phyloP scores from a whole-genome alignment of 2,329 filamentous ascomycete species.

The Penicillium occitanis region DNA sequence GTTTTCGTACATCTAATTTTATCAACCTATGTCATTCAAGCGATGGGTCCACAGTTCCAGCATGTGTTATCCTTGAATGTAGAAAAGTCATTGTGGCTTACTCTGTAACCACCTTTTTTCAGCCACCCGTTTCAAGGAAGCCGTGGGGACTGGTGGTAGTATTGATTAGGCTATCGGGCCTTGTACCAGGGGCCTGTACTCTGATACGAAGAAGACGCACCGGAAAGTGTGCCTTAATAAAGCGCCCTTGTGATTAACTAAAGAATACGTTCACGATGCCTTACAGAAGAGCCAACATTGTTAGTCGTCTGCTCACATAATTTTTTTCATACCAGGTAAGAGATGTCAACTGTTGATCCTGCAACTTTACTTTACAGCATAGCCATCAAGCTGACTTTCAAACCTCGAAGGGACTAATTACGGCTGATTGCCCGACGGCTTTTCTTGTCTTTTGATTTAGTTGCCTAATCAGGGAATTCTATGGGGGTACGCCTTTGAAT shows the following conservation, averaged over 20 bases:
- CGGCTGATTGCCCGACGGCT: neutral
- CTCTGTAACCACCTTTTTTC: neutral
- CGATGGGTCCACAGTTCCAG: neutral
- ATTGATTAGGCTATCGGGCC: neutral
- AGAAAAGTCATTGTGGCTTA: conserved; percentile 9
- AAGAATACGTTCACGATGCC: neutral
- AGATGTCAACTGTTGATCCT: neutral
- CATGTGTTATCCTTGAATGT: neutral
- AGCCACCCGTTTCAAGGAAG: conserved; percentile 9
- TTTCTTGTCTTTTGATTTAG: neutral
- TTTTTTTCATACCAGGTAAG: neutral
- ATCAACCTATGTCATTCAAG: neutral
- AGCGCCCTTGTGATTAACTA: neutral
- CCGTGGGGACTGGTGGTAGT: neutral
- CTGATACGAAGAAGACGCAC: neutral
- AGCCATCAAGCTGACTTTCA: neutral
- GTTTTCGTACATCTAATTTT: neutral
- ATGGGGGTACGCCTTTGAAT: neutral
- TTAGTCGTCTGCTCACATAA: neutral
- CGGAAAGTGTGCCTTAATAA: neutral
- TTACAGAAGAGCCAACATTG: neutral
- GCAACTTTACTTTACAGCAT: neutral
- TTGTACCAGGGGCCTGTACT: neutral
- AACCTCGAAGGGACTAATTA: neutral
- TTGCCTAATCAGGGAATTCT: conserved; percentile 4